phyloP scores from a whole-genome alignment of 2,329 filamentous ascomycete species.

The Monosporascus sp. region DNA sequence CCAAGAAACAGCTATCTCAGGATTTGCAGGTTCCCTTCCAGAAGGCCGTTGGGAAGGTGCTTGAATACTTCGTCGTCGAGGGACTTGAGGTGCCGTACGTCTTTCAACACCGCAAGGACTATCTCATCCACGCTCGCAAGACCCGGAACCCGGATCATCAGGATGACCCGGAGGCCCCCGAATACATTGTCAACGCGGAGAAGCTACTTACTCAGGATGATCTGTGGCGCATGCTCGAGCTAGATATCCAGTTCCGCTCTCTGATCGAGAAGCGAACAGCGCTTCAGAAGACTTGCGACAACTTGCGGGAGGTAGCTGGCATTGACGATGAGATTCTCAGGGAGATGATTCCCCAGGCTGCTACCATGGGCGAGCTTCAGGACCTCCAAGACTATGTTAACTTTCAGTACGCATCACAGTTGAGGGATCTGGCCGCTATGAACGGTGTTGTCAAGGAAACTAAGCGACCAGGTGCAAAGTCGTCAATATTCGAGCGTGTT shows the following conservation, averaged over 20 bases:
- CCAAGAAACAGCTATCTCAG: constrained; percentile 70
- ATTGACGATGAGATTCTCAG: constrained; percentile 72
- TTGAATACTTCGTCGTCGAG: constrained; percentile 92
- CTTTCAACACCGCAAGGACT: constrained; percentile 97
- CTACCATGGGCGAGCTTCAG: constrained; percentile 90
- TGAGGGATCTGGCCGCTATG: constrained; percentile 71
- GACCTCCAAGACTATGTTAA: constrained; percentile 95
- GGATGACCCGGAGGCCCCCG: constrained; percentile 64
- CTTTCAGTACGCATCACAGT: constrained; percentile 80
- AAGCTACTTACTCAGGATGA: constrained; percentile 90
- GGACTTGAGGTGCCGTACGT: constrained; percentile 96
- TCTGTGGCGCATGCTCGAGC: constrained; percentile 89
- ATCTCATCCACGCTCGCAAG: constrained; percentile 84
- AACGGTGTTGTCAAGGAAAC: constrained; percentile 59
- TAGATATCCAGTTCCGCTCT: constrained; percentile 92
- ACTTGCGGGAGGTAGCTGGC: constrained; percentile 55
- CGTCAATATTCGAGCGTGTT: constrained; percentile 76
- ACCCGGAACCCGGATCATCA: constrained; percentile 53
- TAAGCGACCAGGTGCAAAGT: constrained; percentile 79
- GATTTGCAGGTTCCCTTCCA: constrained; percentile 80
- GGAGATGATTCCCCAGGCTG: constrained; percentile 72
- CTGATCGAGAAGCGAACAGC: constrained; percentile 87
- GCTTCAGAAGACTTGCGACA: constrained; percentile 73
- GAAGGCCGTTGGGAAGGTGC: constrained; percentile 81
- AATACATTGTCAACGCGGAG: constrained; percentile 72